Evolutionary conservation across 495 filamentous ascomycete genomes (phyloP), one percentile per base, ranked within the genome.

Genomic region (Hypoxylon intermedium): DNA sequence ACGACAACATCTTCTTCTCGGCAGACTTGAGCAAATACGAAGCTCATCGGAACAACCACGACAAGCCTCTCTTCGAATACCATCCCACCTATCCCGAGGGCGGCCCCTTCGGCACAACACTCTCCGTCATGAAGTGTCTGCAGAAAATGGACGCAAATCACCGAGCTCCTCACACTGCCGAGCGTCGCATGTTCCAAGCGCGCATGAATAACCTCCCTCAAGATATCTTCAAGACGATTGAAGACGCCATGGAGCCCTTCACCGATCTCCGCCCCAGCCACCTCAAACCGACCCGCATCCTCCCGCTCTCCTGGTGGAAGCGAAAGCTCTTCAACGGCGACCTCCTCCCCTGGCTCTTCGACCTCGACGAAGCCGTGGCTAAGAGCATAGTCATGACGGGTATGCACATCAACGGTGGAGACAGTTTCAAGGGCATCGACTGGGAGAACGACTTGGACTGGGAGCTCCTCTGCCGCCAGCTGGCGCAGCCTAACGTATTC

Each of bases 391-490:
- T 69, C 6, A n/a, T 0, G 4, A 6, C 0, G 13, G 1, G 34
- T 51, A 13, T 9, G 2, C n/a, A 6, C 1, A 16, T 9, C 44
- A 26, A 26, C 3, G 24, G 7, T 7, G 24, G 24, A 3, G 24
- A 4, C 24, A 26, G 7, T 7, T 26, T 26, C 24, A 7, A 26
- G 3, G 1, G 23, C 16, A 2, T 48, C 6, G 34, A 45, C n/a
- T 1, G 45, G 3, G 49, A 51, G 3, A 7, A 50, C 5, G 30
- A 50, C 20, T 41, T 60, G 26, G 67, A 69, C 47, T 69, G 67
- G 67, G 67, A 69, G 48, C 28, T 53, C 3, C 54, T 67, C 0
- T 69, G 67, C 23, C 63, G 67, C 6, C 41, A 63, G 12, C 31
- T 69, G 1, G 67, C 34, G 9, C 58, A 60, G 24, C n/a, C n/a